phyloP scores from a whole-genome alignment of 2,329 filamentous ascomycete genomes.

The Zasmidium citrigriseum region DNA sequence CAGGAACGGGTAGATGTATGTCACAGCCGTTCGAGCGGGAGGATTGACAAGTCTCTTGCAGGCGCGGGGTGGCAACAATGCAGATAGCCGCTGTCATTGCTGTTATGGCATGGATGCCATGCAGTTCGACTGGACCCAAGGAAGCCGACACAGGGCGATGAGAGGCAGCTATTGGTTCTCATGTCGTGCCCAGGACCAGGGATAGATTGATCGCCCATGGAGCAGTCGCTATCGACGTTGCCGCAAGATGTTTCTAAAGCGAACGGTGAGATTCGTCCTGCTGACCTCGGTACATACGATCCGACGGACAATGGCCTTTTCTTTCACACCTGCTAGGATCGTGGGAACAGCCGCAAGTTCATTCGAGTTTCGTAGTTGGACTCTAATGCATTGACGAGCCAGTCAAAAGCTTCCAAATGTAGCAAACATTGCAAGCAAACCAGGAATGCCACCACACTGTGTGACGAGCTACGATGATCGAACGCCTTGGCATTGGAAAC shows the following conservation, averaged over 20 bases:
- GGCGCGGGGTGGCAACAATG: too few species aligned
- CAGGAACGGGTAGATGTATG: too few species aligned
- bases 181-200: too few species aligned
- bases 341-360: background rate
- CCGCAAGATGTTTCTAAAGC: background rate
- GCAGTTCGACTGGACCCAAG: too few species aligned
- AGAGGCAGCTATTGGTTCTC: too few species aligned
- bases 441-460: slow-evolving; percentile 6
- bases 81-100: too few species aligned
- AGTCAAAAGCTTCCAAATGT: slow-evolving; percentile 12
- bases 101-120: too few species aligned
- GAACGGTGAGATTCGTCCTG: background rate
- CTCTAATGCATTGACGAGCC: background rate
- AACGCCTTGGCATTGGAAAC: background rate
- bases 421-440: slow-evolving; percentile 14
- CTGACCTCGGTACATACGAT: slow-evolving; percentile 7
- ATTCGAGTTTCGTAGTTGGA: background rate
- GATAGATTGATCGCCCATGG: too few species aligned
- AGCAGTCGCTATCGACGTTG: too few species aligned
- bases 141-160: too few species aligned
- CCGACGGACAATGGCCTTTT: background rate
- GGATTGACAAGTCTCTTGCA: too few species aligned
- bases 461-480: background rate
- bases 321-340: background rate
- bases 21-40: too few species aligned